A percentile compares a stretch with the other conserved stretches of the same genome.
These are phyloP conservation scores for Epichloe glyceriae DNA, from an alignment of 2,329 filamentous ascomycete species.

Conservation along the genomic window DNA sequence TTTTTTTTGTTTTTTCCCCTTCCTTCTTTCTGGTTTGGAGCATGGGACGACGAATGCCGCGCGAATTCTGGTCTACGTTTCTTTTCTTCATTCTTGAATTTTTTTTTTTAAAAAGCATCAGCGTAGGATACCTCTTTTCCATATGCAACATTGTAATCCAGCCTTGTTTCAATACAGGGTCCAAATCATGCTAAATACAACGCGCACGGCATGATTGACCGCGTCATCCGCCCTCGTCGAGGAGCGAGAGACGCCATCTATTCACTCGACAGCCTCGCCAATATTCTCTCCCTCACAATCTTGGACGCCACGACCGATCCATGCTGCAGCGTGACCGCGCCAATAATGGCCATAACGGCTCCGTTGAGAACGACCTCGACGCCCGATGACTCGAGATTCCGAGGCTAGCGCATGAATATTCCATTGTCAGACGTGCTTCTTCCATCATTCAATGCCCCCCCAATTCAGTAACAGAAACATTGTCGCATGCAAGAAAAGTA, in stretches of 20 bases:
- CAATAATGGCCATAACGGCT: slow-evolving; percentile 72
- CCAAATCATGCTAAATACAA: neutral
- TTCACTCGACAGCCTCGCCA: slow-evolving; percentile 26
- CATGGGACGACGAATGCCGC: neutral
- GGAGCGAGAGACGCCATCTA: neutral
- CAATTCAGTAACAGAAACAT: neutral
- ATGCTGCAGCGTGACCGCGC: slow-evolving; percentile 78
- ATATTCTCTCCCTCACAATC: slow-evolving; percentile 63
- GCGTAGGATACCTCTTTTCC: neutral
- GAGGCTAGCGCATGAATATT: slow-evolving; percentile 28
- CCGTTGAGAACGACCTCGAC: slow-evolving; percentile 61
- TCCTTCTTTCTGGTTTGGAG: neutral
- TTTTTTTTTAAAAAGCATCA: neutral
- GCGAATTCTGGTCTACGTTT: too few relatives aligned
- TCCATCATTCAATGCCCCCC: neutral
- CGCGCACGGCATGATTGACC: slow-evolving; percentile 10
- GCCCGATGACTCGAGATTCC: slow-evolving; percentile 61
- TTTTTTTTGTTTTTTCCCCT: neutral
- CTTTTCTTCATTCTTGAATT: too few relatives aligned
- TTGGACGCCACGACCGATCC: slow-evolving; percentile 66
- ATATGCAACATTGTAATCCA: neutral
- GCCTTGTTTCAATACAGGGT: slow-evolving; percentile 8
- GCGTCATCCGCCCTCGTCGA: too few relatives aligned
- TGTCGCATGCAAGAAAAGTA: neutral
- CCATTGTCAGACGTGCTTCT: neutral